A percentile compares a stretch with the other conserved stretches of the same genome.
Conservation (phyloP, 2,329 filamentous ascomycete genomes). For the Shiraia sp. region DNA sequence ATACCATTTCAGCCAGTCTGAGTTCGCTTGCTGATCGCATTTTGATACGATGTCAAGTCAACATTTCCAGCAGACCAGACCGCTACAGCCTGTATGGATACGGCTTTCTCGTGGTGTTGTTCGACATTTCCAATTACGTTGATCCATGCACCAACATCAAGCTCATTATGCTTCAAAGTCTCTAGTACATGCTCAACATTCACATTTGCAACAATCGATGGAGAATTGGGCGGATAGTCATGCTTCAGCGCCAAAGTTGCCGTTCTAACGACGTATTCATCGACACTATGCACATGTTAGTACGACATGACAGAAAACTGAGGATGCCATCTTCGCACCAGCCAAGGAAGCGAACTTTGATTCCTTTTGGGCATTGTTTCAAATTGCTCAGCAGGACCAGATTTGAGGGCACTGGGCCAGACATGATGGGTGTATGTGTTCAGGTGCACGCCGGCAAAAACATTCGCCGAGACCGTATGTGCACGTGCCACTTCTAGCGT, state of each 20-base stretch:
- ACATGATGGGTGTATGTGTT: slow-evolving; percentile 25
- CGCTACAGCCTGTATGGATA: slow-evolving; percentile 72
- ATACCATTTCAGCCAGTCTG: too few species aligned
- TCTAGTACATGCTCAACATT: slow-evolving; percentile 74
- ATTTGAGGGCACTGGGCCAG: slow-evolving; percentile 59
- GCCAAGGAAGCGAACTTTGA: slow-evolving; percentile 90
- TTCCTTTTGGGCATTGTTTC: slow-evolving; percentile 55
- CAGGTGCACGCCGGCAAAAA: slow-evolving; percentile 12
- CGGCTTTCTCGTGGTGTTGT: slow-evolving; percentile 24
- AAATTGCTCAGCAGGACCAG: slow-evolving; percentile 55
- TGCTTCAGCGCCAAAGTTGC: slow-evolving; percentile 72
- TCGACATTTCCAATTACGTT: slow-evolving; percentile 82
- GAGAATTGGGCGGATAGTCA: slow-evolving; percentile 55
- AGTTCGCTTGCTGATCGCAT: slow-evolving; percentile 43
- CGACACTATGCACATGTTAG: slow-evolving; percentile 54
- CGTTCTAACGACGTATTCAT: slow-evolving; percentile 58
- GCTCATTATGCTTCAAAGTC: slow-evolving; percentile 63
- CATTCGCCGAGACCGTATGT: slow-evolving; percentile 11
- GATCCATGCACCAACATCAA: slow-evolving; percentile 79
- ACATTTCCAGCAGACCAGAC: slow-evolving; percentile 78
- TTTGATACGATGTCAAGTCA: slow-evolving; percentile 72
- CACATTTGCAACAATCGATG: slow-evolving; percentile 60
- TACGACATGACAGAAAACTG: slow-evolving; percentile 4
- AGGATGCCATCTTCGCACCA: slow-evolving; percentile 63
- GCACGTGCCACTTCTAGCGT: slow-evolving; percentile 24